These are phyloP conservation scores for Exophiala lecanii-corni DNA, from an alignment of 2,329 filamentous ascomycete species.

Conservation along the genomic window DNA sequence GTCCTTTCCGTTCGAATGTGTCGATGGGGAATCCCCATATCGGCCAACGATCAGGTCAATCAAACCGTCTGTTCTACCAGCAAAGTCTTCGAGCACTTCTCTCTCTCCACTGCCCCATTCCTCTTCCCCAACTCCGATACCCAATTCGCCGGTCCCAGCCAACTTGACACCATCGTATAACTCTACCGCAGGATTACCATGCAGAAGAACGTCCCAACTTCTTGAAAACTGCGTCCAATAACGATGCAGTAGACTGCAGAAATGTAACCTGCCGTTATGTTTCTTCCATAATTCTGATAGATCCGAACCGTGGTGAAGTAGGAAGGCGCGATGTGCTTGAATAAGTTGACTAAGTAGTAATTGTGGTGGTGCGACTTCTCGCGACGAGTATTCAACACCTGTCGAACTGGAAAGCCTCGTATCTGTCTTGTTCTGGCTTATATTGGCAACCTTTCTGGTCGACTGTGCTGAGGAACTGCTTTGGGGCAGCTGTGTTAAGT, in stretches of 20 bases:
- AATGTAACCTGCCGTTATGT: conserved; percentile 57
- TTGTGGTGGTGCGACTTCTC: conserved; percentile 78
- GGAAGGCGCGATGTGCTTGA: conserved; percentile 76
- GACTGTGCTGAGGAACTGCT: conserved; percentile 39
- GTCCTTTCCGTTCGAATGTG: conserved; percentile 27
- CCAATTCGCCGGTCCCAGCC: conserved; percentile 83
- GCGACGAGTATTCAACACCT: conserved; percentile 74
- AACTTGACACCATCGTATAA: conserved; percentile 82
- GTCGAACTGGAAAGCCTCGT: conserved; percentile 34
- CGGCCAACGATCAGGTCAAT: conserved; percentile 83
- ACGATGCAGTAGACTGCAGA: conserved; percentile 66
- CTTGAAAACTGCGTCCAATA: conserved; percentile 72
- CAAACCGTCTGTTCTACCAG: conserved; percentile 72
- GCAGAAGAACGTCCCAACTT: conserved; percentile 81
- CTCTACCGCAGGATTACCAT: conserved; percentile 78
- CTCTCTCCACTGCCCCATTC: conserved; percentile 90
- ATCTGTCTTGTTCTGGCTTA: conserved; percentile 4
- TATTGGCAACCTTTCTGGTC: conserved; percentile 35
- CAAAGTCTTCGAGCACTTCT: conserved; percentile 87
- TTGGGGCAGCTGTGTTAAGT: conserved; percentile 67
- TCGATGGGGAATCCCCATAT: conserved; percentile 60
- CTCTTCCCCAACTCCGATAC: conserved; percentile 91
- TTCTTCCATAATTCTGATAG: conserved; percentile 66
- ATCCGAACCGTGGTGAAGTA: conserved; percentile 78
- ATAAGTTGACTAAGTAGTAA: conserved; percentile 76